Percentiles rank a stretch among this genome's conserved stretches.
Conservation (phyloP, 2,329 filamentous ascomycete genomes). For the Dactylellina cionopaga region DNA sequence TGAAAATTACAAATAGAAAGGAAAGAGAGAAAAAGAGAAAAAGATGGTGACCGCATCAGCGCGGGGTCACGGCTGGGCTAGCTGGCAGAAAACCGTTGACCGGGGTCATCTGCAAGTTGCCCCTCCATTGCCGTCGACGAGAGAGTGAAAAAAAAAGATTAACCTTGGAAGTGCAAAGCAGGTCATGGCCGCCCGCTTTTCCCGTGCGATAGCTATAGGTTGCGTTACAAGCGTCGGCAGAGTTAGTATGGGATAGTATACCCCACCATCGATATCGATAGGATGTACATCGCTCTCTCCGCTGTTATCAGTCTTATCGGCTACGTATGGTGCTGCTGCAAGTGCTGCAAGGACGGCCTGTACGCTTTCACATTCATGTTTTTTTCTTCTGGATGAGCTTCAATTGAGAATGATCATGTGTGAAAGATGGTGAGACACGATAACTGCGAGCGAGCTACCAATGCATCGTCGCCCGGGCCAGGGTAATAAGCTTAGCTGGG, state of each 20-base stretch:
- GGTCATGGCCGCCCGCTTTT: background rate
- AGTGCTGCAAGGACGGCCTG: background rate
- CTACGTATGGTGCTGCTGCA: background rate
- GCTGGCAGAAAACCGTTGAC: constrained; percentile 19
- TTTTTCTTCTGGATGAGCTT: too few species aligned
- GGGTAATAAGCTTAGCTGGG: too few species aligned
- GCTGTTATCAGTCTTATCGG: background rate
- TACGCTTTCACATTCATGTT: too few species aligned
- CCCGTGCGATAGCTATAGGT: constrained; percentile 1
- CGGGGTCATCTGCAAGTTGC: constrained; percentile 50
- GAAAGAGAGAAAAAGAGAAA: too few species aligned
- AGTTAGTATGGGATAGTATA: background rate
- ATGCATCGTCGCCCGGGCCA: too few species aligned
- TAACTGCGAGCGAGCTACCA: background rate
- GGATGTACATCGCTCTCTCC: background rate
- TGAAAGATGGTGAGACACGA: too few species aligned
- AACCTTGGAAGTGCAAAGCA: background rate
- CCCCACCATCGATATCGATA: background rate
- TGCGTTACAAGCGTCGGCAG: constrained; percentile 11
- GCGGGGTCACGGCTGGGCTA: constrained; percentile 22
- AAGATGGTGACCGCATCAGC: background rate
- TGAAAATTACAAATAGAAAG: too few species aligned
- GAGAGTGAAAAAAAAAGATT: too few species aligned
- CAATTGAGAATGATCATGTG: too few species aligned
- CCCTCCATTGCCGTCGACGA: constrained; percentile 46